phyloP scores from a whole-genome alignment of 257 asterid genomes.

The Striga asiatica region DNA sequence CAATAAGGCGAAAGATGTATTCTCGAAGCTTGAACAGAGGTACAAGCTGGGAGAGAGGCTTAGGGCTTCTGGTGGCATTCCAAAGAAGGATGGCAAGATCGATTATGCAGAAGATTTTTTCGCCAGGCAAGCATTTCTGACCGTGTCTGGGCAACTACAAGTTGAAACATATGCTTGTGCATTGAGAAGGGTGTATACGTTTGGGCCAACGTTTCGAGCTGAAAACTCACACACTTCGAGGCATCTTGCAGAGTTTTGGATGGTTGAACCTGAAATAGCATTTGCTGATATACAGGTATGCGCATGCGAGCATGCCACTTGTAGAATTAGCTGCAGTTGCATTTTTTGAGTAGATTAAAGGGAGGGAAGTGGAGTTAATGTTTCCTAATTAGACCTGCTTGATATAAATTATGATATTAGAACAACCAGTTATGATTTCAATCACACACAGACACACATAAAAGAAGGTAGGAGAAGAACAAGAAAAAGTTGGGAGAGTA shows the following conservation, averaged over 20 bases:
- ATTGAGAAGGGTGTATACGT: slow-evolving; percentile 79
- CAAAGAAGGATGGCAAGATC: slow-evolving; percentile 70
- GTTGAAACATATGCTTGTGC: slow-evolving; percentile 96
- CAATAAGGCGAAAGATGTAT: slow-evolving; percentile 56
- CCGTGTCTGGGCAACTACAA: slow-evolving; percentile 96
- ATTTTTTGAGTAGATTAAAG: too few relatives aligned
- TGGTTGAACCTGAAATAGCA: slow-evolving; percentile 98
- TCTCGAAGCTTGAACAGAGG: slow-evolving; percentile 48
- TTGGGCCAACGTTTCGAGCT: slow-evolving; percentile 95
- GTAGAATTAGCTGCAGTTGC: too few relatives aligned
- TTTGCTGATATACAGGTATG: slow-evolving; percentile 84
- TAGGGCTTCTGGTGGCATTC: slow-evolving; percentile 53
- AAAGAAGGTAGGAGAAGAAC: too few relatives aligned
- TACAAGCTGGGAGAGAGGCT: slow-evolving; percentile 47
- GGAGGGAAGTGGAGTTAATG: too few relatives aligned
- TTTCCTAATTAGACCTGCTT: too few relatives aligned
- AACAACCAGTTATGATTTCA: too few relatives aligned
- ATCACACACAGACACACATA: too few relatives aligned
- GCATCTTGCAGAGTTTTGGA: slow-evolving; percentile 97
- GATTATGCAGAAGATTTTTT: slow-evolving; percentile 84
- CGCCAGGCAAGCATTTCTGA: slow-evolving; percentile 82
- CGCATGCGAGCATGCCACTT: too few relatives aligned
- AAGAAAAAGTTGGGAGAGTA: too few relatives aligned
- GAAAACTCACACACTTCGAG: slow-evolving; percentile 88
- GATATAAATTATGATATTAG: too few relatives aligned